Evolutionary conservation across 2,329 filamentous ascomycete species (phyloP), one percentile per base, ranked within the genome.

Genomic region (Zymoseptoria tritici): DNA sequence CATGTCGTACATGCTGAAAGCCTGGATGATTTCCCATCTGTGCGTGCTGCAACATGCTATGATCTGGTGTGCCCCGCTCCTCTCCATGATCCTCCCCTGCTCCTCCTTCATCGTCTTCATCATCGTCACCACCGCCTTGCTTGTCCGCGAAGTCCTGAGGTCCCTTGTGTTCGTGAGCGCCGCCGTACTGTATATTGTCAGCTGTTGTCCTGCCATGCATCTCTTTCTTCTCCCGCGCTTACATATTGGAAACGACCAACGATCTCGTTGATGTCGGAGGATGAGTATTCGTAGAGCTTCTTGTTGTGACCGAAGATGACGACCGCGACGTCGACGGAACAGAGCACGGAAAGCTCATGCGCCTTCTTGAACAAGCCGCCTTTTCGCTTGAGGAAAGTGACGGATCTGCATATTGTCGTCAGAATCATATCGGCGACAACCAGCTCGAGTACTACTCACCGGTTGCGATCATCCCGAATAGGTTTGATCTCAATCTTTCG

Each of bases 401-500:
- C 66, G 61, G 36, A 46, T 46, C 36, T 46, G 36, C 13, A 16
- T 46, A 46, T 16, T 46, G 36, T 46, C 36, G 36, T 46, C 36
- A 46, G 36, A 46, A 16, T 6, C 16, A n/a, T 46, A n/a, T 16
- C 36, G 36, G 16, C 36, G 36, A 46, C 36, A n/a, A 6, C 16
- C 36, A 46, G 13, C 36, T 46, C 36, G 13, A 46, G 36, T 29
- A 29, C 13, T 46, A n/a, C 36, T 46, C 58, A 68, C 59, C 67
- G 56, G 59, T 68, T 64, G 60, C 60, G 64, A 52, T 63, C 59
- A 58, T 63, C 60, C 42, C 67, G 59, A 57, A 70, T 65, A 50
- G 62, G 91, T 80, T 97, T 97, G 82, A 99, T 97, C 81, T 97
- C 94, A 75, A 99, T 99, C 85, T 99, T 99, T 83, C 94, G 87